Evolutionary conservation across 2,329 filamentous ascomycete genomes (phyloP), one percentile per base, ranked within the genome.

Genomic region (Fusarium fracticaudum): DNA sequence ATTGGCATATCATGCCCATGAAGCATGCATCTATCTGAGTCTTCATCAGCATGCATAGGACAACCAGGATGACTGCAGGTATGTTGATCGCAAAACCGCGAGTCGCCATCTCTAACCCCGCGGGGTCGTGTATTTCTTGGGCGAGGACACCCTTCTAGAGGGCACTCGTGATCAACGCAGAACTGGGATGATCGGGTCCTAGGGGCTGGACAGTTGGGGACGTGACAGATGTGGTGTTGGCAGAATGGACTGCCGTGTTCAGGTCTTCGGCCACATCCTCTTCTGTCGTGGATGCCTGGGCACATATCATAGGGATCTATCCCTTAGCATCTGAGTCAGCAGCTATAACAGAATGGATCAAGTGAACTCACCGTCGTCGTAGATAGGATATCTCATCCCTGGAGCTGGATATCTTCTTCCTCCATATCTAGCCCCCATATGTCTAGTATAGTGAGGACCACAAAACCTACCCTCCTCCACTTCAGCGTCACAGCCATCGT

Each of bases 401-500:
- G 48, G 76, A 57, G n/a, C 57, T 10, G 59, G 47, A 47, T 51
- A 60, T 31, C 63, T 74, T 60, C 58, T 57, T n/a, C 50, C 59
- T 43, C 65, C 67, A 31, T 64, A 60, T 10, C 55, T 63, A 17
- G 31, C 58, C 44, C 64, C 62, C 41, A 59, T 41, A 26, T 69
- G 74, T 11, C 60, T 61, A 41, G 51, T 54, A 45, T 71, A 60
- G 26, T 81, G 79, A 24, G 31, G 63, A 15, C 71, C 65, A 22
- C 79, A 81, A 64, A 77, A 74, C 18, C 75, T 68, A 31, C 65
- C 73, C 43, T 64, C 43, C 24, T 47, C 44, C 15, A 70, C 75
- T 61, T 79, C 78, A 18, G 58, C 68, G 20, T 67, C 68, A 48
- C 80, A 81, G 15, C 73, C 78, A 45, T 74, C 77, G 33, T 72